Evolutionary conservation across 2,329 filamentous ascomycete genomes (phyloP), one percentile per base, ranked within the genome.

Genomic region (Alternaria rosae): DNA sequence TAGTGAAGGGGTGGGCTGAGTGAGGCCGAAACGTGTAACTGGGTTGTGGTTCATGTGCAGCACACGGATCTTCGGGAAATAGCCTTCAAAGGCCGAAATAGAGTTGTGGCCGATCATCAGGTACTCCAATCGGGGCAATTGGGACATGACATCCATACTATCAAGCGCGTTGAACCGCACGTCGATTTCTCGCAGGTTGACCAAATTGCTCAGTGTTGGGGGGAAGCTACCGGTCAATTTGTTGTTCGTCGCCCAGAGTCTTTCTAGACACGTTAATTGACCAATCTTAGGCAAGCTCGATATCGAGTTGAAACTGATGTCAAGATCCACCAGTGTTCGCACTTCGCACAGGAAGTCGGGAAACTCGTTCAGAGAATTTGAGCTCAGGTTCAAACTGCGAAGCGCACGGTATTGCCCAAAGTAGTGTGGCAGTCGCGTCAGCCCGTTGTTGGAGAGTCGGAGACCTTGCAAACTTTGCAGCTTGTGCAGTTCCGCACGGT

Each of bases 231-330:
- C 92, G 20, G 87, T 86, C 13, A 99, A 83, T 63, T 91, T 90
- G 80, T 99, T 99, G 81, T 99, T 99, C 2, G 95, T 98, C 70
- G 97, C 94, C 82, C 95, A 93, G 28, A 99, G 86, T 66, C 94
- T 89, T 79, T 98, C 95, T 38, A 99, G 82, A 57, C 89, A 92
- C 60, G 85, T 88, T 60, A 99, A 81, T 57, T 89, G 88, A 7
- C 93, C 92, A 67, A 99, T 92, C 65, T 90, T 89, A 1, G 94
- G 93, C 8, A 99, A 82, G 56, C 84, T 87, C 11, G 87, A 87
- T 65, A 99, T 97, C 42, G 90, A 88, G 76, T 99, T 99, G 86
- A 99, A 99, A 77, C 94, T 98, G 75, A 99, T 88, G 73, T 99
- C 95, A 42, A 99, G 87, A 76, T 99, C 94, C 12, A 97, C 92